Evolutionary conservation across 495 filamentous ascomycete genomes (phyloP), one percentile per base, ranked within the genome.

Genomic region (Pseudotulostoma volvatum): DNA sequence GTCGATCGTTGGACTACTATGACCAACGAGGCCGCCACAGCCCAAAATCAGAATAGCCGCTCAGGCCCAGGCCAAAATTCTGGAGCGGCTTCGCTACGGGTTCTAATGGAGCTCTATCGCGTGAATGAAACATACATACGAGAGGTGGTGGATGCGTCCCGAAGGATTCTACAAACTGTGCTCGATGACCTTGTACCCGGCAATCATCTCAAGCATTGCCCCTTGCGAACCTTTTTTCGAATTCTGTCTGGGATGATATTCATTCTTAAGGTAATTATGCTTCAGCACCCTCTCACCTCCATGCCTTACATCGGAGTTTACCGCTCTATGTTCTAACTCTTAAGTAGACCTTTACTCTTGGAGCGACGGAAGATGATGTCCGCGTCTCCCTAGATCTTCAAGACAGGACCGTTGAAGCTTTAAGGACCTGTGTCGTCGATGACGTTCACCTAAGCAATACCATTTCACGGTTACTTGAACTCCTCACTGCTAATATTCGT

Each of bases 241-340:
- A 93, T 97, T 51, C 73, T 96, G 46, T 86, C 81, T 39, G 87
- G 84, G 16, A 85, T 87, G 49, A 94, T 95, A 69, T 94, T 97
- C 54, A 68, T 96, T 31, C 74, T 97, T 32, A 84, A 84, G 50
- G 68, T 70, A 57, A 31, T 46, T 44, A 25, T 14, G n/a, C 9
- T 42, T 14, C 21, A n/a, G n/a, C n/a, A n/a, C n/a, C n/a, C n/a
- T n/a, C n/a, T n/a, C n/a, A n/a, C n/a, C n/a, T n/a, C n/a, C n/a
- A n/a, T 28, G 5, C 23, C 14, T 7, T 11, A 16, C 13, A 33
- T 3, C 7, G 39, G 40, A 49, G 16, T 48, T 33, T 16, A 19
- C n/a, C 2, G 1, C 15, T 11, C 18, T 9, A 9, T 33, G 16
- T 33, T 33, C 38, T 20, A 36, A 42, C n/a, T 16, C 44, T 13